Conservation (phyloP, 1,284 basidiomycete genomes). For the Irpex rosettiformis region DNA sequence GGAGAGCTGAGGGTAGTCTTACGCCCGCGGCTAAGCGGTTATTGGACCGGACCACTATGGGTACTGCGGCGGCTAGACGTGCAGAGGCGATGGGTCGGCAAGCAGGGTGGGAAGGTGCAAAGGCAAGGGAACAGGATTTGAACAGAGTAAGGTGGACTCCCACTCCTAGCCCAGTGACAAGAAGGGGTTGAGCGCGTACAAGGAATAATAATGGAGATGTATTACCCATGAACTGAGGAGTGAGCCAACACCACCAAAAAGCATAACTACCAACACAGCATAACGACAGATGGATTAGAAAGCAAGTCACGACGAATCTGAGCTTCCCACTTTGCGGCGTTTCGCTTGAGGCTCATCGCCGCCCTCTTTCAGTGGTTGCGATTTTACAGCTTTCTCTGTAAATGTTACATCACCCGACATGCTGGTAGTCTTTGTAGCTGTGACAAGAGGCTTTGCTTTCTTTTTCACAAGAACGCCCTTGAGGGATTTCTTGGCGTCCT, state of each 20-base stretch:
- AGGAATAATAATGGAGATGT: conserved; percentile 2
- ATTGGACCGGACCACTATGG: conserved; percentile 66
- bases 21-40: conserved; percentile 80
- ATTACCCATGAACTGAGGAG: no score
- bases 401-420: not conserved
- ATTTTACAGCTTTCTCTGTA: not conserved
- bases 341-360: conserved; percentile 42
- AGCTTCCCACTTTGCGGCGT: conserved; percentile 46
- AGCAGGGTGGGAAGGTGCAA: conserved; percentile 53
- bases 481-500: conserved; percentile 56
- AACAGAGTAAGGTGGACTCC: conserved; percentile 77
- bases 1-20: conserved; percentile 63
- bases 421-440: conserved; percentile 5
- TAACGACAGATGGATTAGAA: not conserved
- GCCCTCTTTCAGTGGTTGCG: conserved; percentile 1
- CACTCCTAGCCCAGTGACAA: conserved; percentile 50
- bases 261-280: no score
- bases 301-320: conserved; percentile 25
- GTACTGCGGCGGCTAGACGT: conserved; percentile 56
- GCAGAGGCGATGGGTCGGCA: conserved; percentile 66
- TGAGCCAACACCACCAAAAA: no score
- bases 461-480: conserved; percentile 82
- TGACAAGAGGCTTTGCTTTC: conserved; percentile 43
- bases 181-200: conserved; percentile 25
- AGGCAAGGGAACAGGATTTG: conserved; percentile 53